Evolutionary conservation across 345 rosid species (phyloP).

Genomic region (Euphorbia peplus): DNA sequence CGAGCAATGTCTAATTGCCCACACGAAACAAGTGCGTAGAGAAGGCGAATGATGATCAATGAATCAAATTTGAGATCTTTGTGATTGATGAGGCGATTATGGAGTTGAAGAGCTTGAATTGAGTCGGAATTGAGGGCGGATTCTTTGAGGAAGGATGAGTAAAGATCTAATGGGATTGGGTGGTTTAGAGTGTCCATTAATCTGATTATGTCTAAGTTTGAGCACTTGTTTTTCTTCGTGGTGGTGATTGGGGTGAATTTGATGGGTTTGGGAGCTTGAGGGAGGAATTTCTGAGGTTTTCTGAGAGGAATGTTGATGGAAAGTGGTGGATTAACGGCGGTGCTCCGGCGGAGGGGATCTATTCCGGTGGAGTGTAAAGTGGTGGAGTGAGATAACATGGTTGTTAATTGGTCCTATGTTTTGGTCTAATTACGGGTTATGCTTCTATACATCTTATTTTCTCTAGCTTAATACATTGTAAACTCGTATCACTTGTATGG

Average conservation of each 20-base stretch:
- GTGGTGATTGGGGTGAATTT: neutral
- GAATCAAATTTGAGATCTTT: slow-evolving; percentile 31
- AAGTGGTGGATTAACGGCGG: neutral
- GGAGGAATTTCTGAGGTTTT: neutral
- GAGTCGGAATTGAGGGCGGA: slow-evolving; percentile 43
- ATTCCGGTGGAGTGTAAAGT: neutral
- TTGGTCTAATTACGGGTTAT: too few relatives aligned
- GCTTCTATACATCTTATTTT: too few relatives aligned
- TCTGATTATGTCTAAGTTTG: slow-evolving; percentile 42
- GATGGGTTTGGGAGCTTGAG: neutral
- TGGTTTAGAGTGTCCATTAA: slow-evolving; percentile 49
- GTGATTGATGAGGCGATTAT: slow-evolving; percentile 32
- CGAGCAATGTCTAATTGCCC: slow-evolving; percentile 45
- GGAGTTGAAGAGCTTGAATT: slow-evolving; percentile 44
- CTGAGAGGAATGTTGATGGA: neutral
- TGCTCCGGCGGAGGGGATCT: neutral
- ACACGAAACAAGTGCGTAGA: slow-evolving; percentile 45
- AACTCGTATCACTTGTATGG: too few relatives aligned
- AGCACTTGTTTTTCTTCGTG: slow-evolving; percentile 3
- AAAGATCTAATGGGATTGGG: slow-evolving; percentile 46
- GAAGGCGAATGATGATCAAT: slow-evolving; percentile 41
- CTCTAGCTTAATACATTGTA: too few relatives aligned
- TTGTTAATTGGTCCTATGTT: neutral
- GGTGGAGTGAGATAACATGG: neutral
- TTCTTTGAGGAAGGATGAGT: slow-evolving; percentile 55